These are phyloP conservation scores for Inga laurina DNA, from an alignment of 306 rosid genomes.

Conservation along the genomic window DNA sequence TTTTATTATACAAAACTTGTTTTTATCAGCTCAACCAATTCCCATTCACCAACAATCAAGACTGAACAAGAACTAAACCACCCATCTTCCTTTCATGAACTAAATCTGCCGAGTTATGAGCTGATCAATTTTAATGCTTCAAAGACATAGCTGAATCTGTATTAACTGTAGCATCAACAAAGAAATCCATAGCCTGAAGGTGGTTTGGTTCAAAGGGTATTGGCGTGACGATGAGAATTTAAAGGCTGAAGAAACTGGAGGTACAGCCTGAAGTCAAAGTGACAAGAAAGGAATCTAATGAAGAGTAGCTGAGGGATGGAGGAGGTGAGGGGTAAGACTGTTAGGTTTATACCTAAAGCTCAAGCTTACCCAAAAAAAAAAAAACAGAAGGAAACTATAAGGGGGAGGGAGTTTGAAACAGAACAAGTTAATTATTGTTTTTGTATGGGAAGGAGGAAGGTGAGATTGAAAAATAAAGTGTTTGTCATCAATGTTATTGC, in stretches of 20 bases:
- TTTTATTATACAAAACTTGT: background rate
- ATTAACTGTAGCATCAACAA: background rate
- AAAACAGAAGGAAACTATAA: background rate
- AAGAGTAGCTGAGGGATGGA: constrained; percentile 26
- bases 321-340: constrained; percentile 40
- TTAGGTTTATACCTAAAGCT: constrained; percentile 53
- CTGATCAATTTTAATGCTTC: background rate
- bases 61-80: background rate
- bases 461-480: constrained; percentile 12
- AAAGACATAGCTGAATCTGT: background rate
- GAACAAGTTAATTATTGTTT: background rate
- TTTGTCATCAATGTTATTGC: constrained; percentile 22
- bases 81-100: background rate
- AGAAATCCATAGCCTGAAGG: background rate
- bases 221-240: background rate
- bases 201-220: background rate
- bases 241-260: no score
- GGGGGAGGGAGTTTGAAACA: background rate
- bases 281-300: constrained; percentile 7
- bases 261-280: constrained; percentile 28
- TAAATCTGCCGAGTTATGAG: background rate
- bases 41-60: background rate
- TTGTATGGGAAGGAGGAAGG: constrained; percentile 10
- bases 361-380: background rate
- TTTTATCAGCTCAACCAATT: background rate